Conservation (phyloP, 2,329 filamentous ascomycete species). For the Bimuria novae-zelandiae region DNA sequence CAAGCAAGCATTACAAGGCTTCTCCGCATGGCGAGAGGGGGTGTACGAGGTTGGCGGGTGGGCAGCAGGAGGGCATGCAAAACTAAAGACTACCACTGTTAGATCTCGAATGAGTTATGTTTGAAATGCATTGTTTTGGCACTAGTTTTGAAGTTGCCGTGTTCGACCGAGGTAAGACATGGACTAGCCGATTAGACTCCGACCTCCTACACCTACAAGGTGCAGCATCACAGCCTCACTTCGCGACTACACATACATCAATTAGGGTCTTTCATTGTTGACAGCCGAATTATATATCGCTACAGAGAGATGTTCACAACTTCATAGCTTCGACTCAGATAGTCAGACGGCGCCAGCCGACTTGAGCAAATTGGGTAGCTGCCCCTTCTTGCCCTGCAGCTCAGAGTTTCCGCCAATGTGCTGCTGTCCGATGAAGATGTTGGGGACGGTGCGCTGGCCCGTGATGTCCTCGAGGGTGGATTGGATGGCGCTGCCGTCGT, state of each 20-base stretch:
- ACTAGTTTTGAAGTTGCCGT: no score
- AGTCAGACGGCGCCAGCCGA: constrained; percentile 65
- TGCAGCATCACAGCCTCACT: no score
- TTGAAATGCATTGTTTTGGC: constrained; percentile 24
- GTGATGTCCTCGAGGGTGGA: constrained; percentile 79
- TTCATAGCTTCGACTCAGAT: constrained; percentile 4
- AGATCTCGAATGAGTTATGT: constrained; percentile 28
- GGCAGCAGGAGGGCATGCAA: constrained; percentile 4
- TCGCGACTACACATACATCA: no score
- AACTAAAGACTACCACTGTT: constrained; percentile 33
- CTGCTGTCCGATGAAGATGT: constrained; percentile 88
- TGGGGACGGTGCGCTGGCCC: constrained; percentile 87
- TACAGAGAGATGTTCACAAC: no score
- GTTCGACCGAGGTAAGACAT: no score
- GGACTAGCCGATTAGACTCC: no score
- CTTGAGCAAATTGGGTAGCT: constrained; percentile 69
- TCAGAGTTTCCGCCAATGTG: constrained; percentile 98
- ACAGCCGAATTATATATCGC: no score
- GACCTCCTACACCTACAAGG: no score
- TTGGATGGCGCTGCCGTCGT: constrained; percentile 83
- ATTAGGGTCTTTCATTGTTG: no score
- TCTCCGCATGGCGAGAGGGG: neutral
- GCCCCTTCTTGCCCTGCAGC: constrained; percentile 66
- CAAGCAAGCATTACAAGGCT: constrained; percentile 6
- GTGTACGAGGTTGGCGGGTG: constrained; percentile 16